A percentile compares a stretch with the other conserved stretches of the same genome.
Evolutionary conservation across 192 early-diverging fungal species (phyloP).

Genomic region (Podila minutissima): DNA sequence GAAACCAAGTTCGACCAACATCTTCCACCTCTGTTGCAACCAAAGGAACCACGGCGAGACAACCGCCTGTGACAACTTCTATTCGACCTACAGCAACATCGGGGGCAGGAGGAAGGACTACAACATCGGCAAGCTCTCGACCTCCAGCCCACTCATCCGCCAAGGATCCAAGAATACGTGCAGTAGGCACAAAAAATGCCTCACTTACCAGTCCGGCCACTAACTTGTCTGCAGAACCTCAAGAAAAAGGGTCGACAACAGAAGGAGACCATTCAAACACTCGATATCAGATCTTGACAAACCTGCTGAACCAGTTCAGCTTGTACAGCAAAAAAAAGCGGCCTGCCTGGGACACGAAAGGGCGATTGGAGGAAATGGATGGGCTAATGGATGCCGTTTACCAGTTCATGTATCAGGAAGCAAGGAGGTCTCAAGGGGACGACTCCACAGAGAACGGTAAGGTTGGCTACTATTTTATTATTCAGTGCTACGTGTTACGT

Average conservation of each 20-base stretch:
- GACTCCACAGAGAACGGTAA: not conserved
- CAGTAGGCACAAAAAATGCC: no score
- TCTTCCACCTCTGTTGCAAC: no score
- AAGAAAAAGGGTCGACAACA: not conserved
- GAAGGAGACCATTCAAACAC: not conserved
- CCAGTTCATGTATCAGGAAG: not conserved
- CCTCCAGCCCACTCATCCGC: no score
- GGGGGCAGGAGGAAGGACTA: no score
- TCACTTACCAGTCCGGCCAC: no score
- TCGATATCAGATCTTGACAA: not conserved
- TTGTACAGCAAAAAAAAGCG: slow-evolving; percentile 1
- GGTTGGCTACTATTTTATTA: not conserved
- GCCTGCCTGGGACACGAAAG: slow-evolving; percentile 2
- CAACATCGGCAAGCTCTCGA: no score
- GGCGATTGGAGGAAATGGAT: not conserved
- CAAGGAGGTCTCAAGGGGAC: not conserved
- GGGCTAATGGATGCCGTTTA: not conserved
- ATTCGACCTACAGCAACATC: no score
- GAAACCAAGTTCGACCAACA: no score
- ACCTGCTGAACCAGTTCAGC: slow-evolving; percentile 1
- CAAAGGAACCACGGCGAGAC: no score
- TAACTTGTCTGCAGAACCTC: not conserved
- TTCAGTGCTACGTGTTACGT: not conserved
- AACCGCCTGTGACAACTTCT: no score
- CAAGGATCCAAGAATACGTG: no score